A percentile compares a stretch with the other conserved stretches of the same genome.
These are phyloP conservation scores for Fusarium sp. DNA, from an alignment of 2,329 filamentous ascomycete genomes.

Conservation along the genomic window DNA sequence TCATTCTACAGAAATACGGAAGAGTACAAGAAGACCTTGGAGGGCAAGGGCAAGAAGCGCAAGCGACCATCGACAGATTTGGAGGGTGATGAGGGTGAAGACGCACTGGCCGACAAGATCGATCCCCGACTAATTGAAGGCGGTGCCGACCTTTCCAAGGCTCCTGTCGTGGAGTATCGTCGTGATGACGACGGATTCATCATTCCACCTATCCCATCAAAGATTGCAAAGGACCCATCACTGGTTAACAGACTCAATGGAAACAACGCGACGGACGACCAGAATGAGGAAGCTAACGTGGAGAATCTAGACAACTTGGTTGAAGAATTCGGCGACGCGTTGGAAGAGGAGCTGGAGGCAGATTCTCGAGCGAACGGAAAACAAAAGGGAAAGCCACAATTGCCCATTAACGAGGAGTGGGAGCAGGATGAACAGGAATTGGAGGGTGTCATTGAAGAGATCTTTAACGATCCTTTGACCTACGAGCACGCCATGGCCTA, in stretches of 20 bases:
- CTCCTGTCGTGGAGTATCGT: conserved; percentile 55
- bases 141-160: conserved; percentile 51
- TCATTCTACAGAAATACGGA: conserved; percentile 78
- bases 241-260: conserved; percentile 38
- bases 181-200: conserved; percentile 77
- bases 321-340: conserved; percentile 58
- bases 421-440: conserved; percentile 72
- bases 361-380: conserved; percentile 36
- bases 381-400: conserved; percentile 54
- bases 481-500: conserved; percentile 68
- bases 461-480: conserved; percentile 73
- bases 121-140: conserved; percentile 42
- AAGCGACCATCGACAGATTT: conserved; percentile 55
- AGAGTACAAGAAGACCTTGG: conserved; percentile 67
- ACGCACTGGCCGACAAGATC: conserved; percentile 16
- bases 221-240: conserved; percentile 51
- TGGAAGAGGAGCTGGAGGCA: conserved; percentile 48
- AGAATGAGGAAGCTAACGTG: conserved; percentile 39
- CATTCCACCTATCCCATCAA: conserved; percentile 66
- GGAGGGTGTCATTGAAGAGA: conserved; percentile 77
- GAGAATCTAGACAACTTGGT: conserved; percentile 57
- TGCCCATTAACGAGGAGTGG: conserved; percentile 73
- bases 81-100: conserved; percentile 38
- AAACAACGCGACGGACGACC: conserved; percentile 14
- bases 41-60: conserved; percentile 61